Percentiles rank a stretch among this genome's conserved stretches.
phyloP scores from a whole-genome alignment of 495 filamentous ascomycete genomes.

The Penicillium crystallinum region DNA sequence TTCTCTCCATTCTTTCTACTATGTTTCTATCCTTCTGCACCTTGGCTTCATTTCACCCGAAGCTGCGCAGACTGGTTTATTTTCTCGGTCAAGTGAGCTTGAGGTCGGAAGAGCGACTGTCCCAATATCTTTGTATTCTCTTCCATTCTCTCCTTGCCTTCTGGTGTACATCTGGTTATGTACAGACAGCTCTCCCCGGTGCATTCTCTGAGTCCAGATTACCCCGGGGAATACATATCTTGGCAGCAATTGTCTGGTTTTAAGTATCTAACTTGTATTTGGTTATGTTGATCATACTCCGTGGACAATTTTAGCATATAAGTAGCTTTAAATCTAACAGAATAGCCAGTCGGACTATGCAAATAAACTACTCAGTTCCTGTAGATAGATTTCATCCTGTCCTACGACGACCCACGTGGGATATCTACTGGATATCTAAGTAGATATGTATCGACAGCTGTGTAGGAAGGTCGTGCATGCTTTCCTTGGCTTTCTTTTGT shows the following conservation, averaged over 20 bases:
- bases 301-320: neutral
- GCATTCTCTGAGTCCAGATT: neutral
- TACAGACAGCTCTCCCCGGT: neutral
- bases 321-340: neutral
- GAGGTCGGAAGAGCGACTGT: neutral
- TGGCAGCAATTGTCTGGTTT: neutral
- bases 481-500: too few species aligned
- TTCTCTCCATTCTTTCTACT: neutral
- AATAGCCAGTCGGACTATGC: too few species aligned
- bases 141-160: neutral
- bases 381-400: too few species aligned
- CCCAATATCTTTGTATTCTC: neutral
- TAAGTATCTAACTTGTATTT: constrained; percentile 1
- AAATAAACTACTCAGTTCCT: too few species aligned
- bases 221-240: neutral
- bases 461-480: too few species aligned
- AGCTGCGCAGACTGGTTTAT: neutral
- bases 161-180: constrained; percentile 9
- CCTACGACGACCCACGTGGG: too few species aligned
- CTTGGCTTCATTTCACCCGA: neutral
- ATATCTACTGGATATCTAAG: too few species aligned
- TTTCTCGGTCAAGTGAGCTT: neutral
- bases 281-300: constrained; percentile 6
- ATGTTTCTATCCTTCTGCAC: constrained; percentile 2
- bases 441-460: too few species aligned